Evolutionary conservation across 495 filamentous ascomycete genomes (phyloP).

Genomic region (Umbilicaria muhlenbergii): DNA sequence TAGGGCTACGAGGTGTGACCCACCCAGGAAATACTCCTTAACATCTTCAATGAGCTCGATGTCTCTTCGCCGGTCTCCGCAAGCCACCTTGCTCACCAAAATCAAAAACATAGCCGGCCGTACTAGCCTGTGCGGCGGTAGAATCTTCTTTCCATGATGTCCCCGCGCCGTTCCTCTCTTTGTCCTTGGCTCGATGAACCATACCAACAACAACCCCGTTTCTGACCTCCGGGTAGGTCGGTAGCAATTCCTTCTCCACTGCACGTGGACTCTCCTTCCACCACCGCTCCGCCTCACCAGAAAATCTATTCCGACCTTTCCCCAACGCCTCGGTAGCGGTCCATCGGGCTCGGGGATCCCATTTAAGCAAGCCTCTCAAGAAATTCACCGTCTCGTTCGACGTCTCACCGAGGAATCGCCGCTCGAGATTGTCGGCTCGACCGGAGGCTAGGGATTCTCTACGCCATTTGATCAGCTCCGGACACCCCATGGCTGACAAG

Average conservation of each 20-base stretch:
- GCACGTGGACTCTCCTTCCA: conserved; percentile 25
- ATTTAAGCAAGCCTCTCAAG: conserved; percentile 13
- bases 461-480: conserved; percentile 18
- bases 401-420: conserved; percentile 11
- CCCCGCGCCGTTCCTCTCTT: conserved; percentile 7
- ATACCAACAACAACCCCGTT: conserved; percentile 12
- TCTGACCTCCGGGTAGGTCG: conserved; percentile 28
- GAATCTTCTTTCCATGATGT: conserved; percentile 5
- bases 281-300: conserved; percentile 13
- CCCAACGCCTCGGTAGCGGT: conserved; percentile 18
- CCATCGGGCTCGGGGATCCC: conserved; percentile 16
- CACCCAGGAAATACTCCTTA: background rate
- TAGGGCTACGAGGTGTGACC: too few species aligned
- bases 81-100: conserved; percentile 18
- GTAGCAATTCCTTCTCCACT: conserved; percentile 21
- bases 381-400: conserved; percentile 14
- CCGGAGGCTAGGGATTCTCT: conserved; percentile 12
- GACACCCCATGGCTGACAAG: conserved; percentile 17
- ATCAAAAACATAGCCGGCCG: conserved; percentile 22
- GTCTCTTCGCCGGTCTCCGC: conserved; percentile 12
- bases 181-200: conserved; percentile 6
- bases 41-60: conserved; percentile 3
- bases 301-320: conserved; percentile 8
- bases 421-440: conserved; percentile 15
- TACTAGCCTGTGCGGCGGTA: background rate